These are phyloP conservation scores for Cyclotella distinguenda DNA, from an alignment of 108 stramenopile genomes.

Conservation along the genomic window DNA sequence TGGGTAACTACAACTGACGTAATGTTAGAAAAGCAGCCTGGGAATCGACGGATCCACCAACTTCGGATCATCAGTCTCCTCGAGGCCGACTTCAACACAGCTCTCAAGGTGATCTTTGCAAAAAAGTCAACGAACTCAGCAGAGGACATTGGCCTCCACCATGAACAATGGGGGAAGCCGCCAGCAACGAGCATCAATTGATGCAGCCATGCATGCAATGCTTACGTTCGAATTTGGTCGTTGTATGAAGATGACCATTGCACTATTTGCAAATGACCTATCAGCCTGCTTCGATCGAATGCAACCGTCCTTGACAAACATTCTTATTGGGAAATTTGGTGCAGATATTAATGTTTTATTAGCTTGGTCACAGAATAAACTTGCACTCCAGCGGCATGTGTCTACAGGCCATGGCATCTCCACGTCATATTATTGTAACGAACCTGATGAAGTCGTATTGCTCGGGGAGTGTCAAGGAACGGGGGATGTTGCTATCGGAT, in stretches of 20 bases:
- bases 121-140: not conserved
- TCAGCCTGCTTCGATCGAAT: conserved; percentile 28
- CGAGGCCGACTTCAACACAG: conserved; percentile 26
- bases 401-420: conserved; percentile 8
- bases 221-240: conserved; percentile 18
- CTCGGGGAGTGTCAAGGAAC: conserved; percentile 17
- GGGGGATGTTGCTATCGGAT: conserved; percentile 12
- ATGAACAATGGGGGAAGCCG: conserved; percentile 18
- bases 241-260: not conserved
- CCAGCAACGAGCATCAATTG: conserved; percentile 3
- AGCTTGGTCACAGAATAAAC: not conserved
- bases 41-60: conserved; percentile 11
- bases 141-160: not conserved
- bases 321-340: not conserved
- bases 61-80: conserved; percentile 14
- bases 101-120: conserved; percentile 12
- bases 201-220: conserved; percentile 13
- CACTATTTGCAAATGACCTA: not conserved
- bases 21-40: conserved; percentile 31
- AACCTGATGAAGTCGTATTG: not conserved
- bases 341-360: not conserved
- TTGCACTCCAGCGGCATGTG: not conserved
- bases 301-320: not conserved
- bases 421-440: not conserved
- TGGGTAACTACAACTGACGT: conserved; percentile 14